Evolutionary conservation across 2,329 filamentous ascomycete species (phyloP).

Genomic region (Tothia fuscella): DNA sequence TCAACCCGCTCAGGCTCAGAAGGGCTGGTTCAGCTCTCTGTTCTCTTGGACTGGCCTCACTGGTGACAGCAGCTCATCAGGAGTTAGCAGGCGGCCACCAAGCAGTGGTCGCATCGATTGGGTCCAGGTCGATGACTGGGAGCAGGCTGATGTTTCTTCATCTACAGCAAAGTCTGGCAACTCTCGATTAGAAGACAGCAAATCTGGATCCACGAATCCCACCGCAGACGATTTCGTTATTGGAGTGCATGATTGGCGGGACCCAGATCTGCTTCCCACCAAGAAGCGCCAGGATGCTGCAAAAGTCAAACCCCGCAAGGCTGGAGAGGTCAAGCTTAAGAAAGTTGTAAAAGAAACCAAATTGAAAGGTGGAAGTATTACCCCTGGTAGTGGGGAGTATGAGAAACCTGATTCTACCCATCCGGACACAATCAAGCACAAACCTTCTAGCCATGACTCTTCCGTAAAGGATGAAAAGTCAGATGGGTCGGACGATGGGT

Average conservation of each 20-base stretch:
- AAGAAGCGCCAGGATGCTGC: conserved; percentile 12
- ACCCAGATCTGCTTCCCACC: conserved; percentile 56
- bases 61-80: conserved; percentile 16
- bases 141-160: too few relatives aligned
- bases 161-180: too few relatives aligned
- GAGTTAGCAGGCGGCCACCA: conserved; percentile 52
- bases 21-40: conserved; percentile 35
- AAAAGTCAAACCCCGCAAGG: conserved; percentile 9
- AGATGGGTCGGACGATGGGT: background rate
- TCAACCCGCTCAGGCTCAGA: conserved; percentile 10
- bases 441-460: background rate
- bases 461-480: background rate
- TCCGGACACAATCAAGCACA: background rate
- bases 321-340: conserved; percentile 11
- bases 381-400: conserved; percentile 63
- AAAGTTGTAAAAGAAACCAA: conserved; percentile 20
- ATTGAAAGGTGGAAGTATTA: conserved; percentile 54
- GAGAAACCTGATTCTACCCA: background rate
- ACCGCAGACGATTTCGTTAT: conserved; percentile 58
- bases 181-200: conserved; percentile 23
- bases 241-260: conserved; percentile 78
- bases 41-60: conserved; percentile 32
- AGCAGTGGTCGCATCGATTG: conserved; percentile 65
- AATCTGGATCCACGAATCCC: conserved; percentile 13
- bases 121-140: conserved; percentile 57